These are phyloP conservation scores for Rubroboletus pulcherrimus DNA, from an alignment of 768 basidiomycete species.

Conservation along the genomic window DNA sequence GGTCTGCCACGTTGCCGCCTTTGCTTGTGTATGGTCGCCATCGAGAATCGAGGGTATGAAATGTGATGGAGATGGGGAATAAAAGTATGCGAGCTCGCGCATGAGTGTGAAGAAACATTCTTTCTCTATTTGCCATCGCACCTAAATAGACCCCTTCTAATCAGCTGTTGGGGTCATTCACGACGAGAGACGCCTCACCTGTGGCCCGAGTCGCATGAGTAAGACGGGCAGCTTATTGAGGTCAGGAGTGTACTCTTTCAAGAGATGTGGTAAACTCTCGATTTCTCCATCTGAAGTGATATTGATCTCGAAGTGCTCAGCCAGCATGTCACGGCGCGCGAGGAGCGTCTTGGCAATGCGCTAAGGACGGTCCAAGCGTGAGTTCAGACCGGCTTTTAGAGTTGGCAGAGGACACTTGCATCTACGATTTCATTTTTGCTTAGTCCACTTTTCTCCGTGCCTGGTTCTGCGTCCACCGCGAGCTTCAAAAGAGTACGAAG, in stretches of 20 bases:
- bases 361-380: slow-evolving; percentile 34
- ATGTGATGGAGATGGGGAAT: slow-evolving; percentile 49
- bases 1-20: slow-evolving; percentile 76
- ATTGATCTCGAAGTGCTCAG: slow-evolving; percentile 83
- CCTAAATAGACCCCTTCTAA: slow-evolving; percentile 40
- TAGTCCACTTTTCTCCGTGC: slow-evolving; percentile 45
- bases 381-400: not conserved
- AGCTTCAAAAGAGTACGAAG: slow-evolving; percentile 69
- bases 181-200: slow-evolving; percentile 42
- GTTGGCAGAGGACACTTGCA: slow-evolving; percentile 39
- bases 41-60: slow-evolving; percentile 18
- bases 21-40: slow-evolving; percentile 40
- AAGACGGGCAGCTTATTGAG: slow-evolving; percentile 87
- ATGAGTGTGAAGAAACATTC: slow-evolving; percentile 86
- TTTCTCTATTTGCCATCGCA: slow-evolving; percentile 82
- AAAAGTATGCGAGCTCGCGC: slow-evolving; percentile 89
- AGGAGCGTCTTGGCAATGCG: slow-evolving; percentile 60
- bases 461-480: slow-evolving; percentile 69
- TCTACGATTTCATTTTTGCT: slow-evolving; percentile 64
- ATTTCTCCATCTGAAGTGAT: slow-evolving; percentile 66
- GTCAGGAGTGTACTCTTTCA: slow-evolving; percentile 87
- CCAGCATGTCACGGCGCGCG: slow-evolving; percentile 72
- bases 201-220: slow-evolving; percentile 88
- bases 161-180: not conserved
- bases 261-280: slow-evolving; percentile 75